These are phyloP conservation scores for Sugiyamaella japonica DNA, from an alignment of 1,139 yeast genomes.

Conservation along the genomic window DNA sequence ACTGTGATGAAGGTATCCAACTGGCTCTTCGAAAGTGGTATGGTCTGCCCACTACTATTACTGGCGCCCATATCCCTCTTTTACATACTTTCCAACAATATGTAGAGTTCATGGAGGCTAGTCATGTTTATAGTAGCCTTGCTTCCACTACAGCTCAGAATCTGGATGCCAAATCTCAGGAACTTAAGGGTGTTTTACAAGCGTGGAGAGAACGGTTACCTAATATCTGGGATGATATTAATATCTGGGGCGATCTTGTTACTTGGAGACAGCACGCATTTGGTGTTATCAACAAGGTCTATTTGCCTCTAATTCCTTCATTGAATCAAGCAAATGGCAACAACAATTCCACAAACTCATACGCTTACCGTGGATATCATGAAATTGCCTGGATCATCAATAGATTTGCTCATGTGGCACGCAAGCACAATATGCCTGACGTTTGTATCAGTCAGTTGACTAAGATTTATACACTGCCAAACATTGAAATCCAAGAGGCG, in stretches of 20 bases:
- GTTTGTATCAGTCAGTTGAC: conserved; percentile 93
- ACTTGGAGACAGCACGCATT: conserved; percentile 99
- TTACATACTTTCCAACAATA: conserved; percentile 96
- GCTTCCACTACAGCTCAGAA: conserved; percentile 91
- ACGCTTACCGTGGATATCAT: conserved; percentile 96
- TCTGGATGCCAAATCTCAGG: conserved; percentile 88
- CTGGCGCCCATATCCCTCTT: conserved; percentile 85
- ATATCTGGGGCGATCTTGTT: conserved; percentile 94
- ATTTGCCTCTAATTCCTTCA: conserved; percentile 88
- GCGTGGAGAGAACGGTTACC: conserved; percentile 99
- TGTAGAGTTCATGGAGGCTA: conserved; percentile 96
- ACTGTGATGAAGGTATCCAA: conserved; percentile 96
- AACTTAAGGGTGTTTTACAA: conserved; percentile 86
- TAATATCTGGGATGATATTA: conserved; percentile 95
- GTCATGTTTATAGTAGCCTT: conserved; percentile 87
- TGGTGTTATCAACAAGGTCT: conserved; percentile 92
- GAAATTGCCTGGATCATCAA: conserved; percentile 99
- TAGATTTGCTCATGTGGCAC: conserved; percentile 96
- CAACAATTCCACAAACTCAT: conserved; percentile 66
- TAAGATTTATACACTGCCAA: conserved; percentile 92
- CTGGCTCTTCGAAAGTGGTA: conserved; percentile 92
- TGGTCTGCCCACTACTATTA: conserved; percentile 72
- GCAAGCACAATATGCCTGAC: conserved; percentile 95
- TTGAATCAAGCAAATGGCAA: conserved; percentile 67
- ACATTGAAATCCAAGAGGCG: conserved; percentile 97